Conservation (phyloP, 208 protist species). For the Trypanosomatidae sp. region DNA sequence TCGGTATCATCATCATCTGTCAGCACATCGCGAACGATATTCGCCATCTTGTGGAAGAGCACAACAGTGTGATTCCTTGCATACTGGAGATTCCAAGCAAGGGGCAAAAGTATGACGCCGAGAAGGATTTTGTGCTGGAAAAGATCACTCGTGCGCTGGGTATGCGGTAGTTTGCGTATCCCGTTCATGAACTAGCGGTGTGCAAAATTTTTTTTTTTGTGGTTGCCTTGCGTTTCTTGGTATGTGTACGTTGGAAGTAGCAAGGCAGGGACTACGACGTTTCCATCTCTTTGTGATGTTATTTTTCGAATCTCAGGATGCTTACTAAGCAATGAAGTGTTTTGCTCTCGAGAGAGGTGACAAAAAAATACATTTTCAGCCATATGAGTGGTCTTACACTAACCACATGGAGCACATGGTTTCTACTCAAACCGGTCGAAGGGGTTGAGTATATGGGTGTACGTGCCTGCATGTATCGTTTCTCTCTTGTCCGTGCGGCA, state of each 20-base stretch:
- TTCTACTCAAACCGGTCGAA: not conserved
- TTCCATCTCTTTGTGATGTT: slow-evolving; percentile 8
- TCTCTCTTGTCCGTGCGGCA: not conserved
- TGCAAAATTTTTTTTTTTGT: not conserved
- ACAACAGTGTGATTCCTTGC: slow-evolving; percentile 91
- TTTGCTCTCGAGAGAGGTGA: not conserved
- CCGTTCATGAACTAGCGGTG: not conserved
- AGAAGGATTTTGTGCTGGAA: slow-evolving; percentile 95
- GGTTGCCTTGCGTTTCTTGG: slow-evolving; percentile 4
- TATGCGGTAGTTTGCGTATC: slow-evolving; percentile 33
- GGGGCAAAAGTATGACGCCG: slow-evolving; percentile 94
- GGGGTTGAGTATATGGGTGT: not conserved
- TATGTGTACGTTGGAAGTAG: not conserved
- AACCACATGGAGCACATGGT: not conserved
- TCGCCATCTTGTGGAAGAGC: slow-evolving; percentile 92
- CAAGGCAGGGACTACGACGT: not conserved
- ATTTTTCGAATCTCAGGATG: slow-evolving; percentile 24
- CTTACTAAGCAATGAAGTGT: not conserved
- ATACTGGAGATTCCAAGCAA: slow-evolving; percentile 97
- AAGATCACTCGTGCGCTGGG: slow-evolving; percentile 85
- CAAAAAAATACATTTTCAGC: slow-evolving; percentile 3
- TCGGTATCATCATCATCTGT: slow-evolving; percentile 96
- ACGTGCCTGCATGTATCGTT: not conserved
- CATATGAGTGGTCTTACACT: not conserved
- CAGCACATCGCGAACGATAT: slow-evolving; percentile 97